phyloP scores from a whole-genome alignment of 495 filamentous ascomycete genomes.

The Aspergillus nidulans region DNA sequence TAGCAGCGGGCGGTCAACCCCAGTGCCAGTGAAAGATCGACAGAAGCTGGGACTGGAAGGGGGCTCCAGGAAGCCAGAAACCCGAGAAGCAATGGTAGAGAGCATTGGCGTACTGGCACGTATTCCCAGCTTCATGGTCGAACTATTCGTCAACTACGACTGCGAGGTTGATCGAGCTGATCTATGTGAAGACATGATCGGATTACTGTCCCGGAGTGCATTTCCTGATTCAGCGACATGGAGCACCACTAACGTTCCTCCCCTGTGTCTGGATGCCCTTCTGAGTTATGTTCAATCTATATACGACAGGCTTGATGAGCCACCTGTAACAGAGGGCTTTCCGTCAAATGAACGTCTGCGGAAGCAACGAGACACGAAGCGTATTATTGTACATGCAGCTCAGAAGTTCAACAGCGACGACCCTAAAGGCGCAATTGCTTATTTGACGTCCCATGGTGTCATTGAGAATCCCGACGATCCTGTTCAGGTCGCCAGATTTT shows the following conservation, averaged over 20 bases:
- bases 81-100: slow-evolving; percentile 97
- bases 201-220: slow-evolving; percentile 85
- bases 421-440: slow-evolving; percentile 84
- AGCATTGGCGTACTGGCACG: slow-evolving; percentile 85
- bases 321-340: slow-evolving; percentile 59
- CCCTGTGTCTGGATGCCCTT: slow-evolving; percentile 87
- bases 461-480: slow-evolving; percentile 73
- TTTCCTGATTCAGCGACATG: slow-evolving; percentile 97
- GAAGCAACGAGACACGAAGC: slow-evolving; percentile 73
- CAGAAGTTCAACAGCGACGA: slow-evolving; percentile 96
- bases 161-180: slow-evolving; percentile 90
- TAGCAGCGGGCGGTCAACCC: slow-evolving; percentile 81
- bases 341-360: slow-evolving; percentile 60
- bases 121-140: slow-evolving; percentile 89
- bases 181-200: slow-evolving; percentile 92
- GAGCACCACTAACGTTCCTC: slow-evolving; percentile 98
- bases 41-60: slow-evolving; percentile 93
- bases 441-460: slow-evolving; percentile 75
- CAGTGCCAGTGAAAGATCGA: slow-evolving; percentile 88
- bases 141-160: slow-evolving; percentile 97
- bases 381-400: slow-evolving; percentile 79
- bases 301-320: slow-evolving; percentile 75
- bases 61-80: slow-evolving; percentile 84
- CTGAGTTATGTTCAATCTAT: slow-evolving; percentile 89
- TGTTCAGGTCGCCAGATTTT: slow-evolving; percentile 68